Conservation (phyloP, 2,329 filamentous ascomycete species). For the Fusarium sp. region DNA sequence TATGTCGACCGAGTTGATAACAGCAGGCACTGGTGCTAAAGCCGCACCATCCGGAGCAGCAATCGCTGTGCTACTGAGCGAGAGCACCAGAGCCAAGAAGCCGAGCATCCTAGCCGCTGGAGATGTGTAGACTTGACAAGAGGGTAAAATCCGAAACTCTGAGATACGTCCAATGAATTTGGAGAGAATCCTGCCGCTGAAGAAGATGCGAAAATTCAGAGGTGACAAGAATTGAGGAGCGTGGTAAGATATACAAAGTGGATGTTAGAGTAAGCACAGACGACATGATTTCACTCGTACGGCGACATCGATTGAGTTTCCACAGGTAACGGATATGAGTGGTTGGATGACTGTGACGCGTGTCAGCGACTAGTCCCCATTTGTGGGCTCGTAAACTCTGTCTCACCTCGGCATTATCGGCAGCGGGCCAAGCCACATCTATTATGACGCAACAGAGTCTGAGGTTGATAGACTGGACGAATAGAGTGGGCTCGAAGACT, state of each 20-base stretch:
- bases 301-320: background rate
- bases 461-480: background rate
- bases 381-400: background rate
- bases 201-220: background rate
- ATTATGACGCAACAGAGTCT: background rate
- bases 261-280: background rate
- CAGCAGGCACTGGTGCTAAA: background rate
- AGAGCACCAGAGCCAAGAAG: constrained; percentile 5
- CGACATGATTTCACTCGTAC: background rate
- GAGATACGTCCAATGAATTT: too few relatives aligned
- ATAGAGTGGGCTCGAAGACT: background rate
- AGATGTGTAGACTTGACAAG: background rate
- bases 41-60: constrained; percentile 15
- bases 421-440: background rate
- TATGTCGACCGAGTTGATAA: constrained; percentile 3
- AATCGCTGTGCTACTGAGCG: background rate
- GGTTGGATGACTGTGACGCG: background rate
- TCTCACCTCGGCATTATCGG: constrained; percentile 14
- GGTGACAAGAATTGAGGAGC: background rate
- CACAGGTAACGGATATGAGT: background rate
- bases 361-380: background rate
- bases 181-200: background rate
- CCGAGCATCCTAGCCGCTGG: background rate
- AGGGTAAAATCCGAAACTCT: too few relatives aligned
- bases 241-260: background rate